Percentiles rank a stretch among this genome's conserved stretches.
These are phyloP conservation scores for Boletellus ananas DNA, from an alignment of 768 basidiomycete species.

Conservation along the genomic window DNA sequence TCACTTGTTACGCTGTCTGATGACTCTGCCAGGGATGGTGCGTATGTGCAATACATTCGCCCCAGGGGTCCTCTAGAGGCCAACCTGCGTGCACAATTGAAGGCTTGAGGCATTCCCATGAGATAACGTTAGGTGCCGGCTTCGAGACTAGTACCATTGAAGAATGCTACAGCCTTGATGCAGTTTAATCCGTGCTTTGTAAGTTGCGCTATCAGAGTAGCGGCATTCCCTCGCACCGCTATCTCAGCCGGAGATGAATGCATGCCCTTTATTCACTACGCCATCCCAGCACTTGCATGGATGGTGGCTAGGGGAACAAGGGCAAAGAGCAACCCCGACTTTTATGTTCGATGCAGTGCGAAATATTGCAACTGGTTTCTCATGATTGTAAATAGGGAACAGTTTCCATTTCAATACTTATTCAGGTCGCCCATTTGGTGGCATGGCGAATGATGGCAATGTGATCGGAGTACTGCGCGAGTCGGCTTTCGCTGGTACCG, in stretches of 20 bases:
- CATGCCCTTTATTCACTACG: constrained; percentile 74
- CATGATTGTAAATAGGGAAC: constrained; percentile 22
- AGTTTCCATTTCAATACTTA: constrained; percentile 8
- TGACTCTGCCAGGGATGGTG: constrained; percentile 60
- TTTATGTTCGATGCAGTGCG: constrained; percentile 13
- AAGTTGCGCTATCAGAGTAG: background rate
- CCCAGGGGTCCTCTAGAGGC: constrained; percentile 81
- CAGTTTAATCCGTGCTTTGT: constrained; percentile 9
- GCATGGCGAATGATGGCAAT: background rate
- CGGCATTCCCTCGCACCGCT: background rate
- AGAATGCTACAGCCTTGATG: constrained; percentile 20
- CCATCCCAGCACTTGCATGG: constrained; percentile 46
- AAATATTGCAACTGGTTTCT: constrained; percentile 14
- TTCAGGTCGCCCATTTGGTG: too few relatives aligned
- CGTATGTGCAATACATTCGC: constrained; percentile 91
- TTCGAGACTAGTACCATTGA: constrained; percentile 13
- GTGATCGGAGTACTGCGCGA: background rate
- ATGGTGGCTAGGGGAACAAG: constrained; percentile 79
- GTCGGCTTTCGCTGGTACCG: background rate
- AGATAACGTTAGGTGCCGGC: constrained; percentile 7
- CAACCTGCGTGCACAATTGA: constrained; percentile 82
- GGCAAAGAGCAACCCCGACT: constrained; percentile 54
- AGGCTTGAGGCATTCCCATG: constrained; percentile 45
- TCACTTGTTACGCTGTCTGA: background rate
- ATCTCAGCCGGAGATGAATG: background rate